Conservation (phyloP, 2,329 filamentous ascomycete genomes). For the Aspergillus fijiensis region DNA sequence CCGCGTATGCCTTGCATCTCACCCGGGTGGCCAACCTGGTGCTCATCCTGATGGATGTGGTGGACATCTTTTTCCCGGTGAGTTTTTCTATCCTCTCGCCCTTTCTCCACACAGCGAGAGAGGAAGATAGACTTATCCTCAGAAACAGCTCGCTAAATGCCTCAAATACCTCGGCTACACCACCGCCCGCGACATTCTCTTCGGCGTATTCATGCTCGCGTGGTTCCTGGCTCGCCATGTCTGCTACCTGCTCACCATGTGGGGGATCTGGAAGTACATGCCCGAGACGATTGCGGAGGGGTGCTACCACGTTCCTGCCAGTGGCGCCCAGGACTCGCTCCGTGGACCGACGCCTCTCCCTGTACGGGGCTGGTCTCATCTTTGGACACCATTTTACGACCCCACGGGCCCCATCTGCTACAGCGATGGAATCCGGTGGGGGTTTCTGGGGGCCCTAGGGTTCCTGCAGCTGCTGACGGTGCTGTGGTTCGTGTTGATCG, state of each 20-base stretch:
- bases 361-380: not conserved
- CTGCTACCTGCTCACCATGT: not conserved
- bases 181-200: conserved; percentile 70
- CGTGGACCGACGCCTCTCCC: not conserved
- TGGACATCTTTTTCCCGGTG: conserved; percentile 57
- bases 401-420: conserved; percentile 70
- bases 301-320: not conserved
- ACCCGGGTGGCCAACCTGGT: conserved; percentile 79
- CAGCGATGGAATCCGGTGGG: conserved; percentile 65
- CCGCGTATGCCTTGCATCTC: conserved; percentile 76
- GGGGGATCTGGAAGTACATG: conserved; percentile 2
- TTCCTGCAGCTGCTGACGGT: conserved; percentile 73
- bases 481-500: conserved; percentile 79
- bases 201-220: conserved; percentile 74
- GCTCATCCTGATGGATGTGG: conserved; percentile 80
- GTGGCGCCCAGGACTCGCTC: not conserved
- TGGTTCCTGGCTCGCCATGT: conserved; percentile 79
- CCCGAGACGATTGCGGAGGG: not conserved
- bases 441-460: conserved; percentile 70
- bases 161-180: conserved; percentile 77
- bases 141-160: conserved; percentile 71
- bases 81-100: too few relatives aligned
- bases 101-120: too few relatives aligned
- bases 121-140: too few relatives aligned
- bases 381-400: conserved; percentile 36